Conservation (phyloP, 2,329 filamentous ascomycete genomes). For the Epichloe sp. region DNA sequence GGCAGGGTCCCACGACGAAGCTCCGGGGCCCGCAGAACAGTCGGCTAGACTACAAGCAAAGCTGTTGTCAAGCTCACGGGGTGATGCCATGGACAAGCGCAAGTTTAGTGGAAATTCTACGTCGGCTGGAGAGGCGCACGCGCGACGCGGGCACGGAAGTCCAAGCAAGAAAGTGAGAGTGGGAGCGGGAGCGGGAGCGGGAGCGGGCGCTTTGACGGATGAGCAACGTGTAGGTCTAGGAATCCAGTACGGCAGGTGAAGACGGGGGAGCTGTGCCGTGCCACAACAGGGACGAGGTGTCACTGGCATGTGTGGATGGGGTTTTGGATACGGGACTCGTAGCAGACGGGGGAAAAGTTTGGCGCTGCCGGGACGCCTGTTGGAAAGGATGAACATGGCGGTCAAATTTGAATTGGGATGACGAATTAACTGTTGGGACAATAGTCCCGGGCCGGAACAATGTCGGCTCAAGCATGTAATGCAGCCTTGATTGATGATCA, state of each 20-base stretch:
- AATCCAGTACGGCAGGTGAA: conserved; percentile 32
- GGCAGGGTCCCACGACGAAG: conserved; percentile 28
- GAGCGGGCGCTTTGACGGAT: conserved; percentile 26
- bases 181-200: conserved; percentile 24
- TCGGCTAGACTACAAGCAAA: conserved; percentile 37
- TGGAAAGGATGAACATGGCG: too few species aligned
- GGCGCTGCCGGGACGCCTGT: too few species aligned
- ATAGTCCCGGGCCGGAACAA: too few species aligned
- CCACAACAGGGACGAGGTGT: too few species aligned
- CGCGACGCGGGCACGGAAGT: conserved; percentile 26
- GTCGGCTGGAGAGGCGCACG: conserved; percentile 20
- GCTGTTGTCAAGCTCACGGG: conserved; percentile 32
- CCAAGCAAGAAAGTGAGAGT: conserved; percentile 39
- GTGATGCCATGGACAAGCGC: conserved; percentile 34
- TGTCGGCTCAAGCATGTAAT: too few species aligned
- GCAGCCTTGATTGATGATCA: too few species aligned
- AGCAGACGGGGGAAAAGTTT: too few species aligned
- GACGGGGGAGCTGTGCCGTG: background rate
- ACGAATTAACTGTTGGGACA: too few species aligned
- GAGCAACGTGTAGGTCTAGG: conserved; percentile 35
- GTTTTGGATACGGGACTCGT: too few species aligned
- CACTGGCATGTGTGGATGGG: too few species aligned
- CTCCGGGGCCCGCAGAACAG: conserved; percentile 29
- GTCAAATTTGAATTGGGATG: too few species aligned
- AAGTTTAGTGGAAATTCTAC: conserved; percentile 28